These are phyloP conservation scores for Dothideomycetes sp. DNA, from an alignment of 2,329 filamentous ascomycete genomes.

Conservation along the genomic window DNA sequence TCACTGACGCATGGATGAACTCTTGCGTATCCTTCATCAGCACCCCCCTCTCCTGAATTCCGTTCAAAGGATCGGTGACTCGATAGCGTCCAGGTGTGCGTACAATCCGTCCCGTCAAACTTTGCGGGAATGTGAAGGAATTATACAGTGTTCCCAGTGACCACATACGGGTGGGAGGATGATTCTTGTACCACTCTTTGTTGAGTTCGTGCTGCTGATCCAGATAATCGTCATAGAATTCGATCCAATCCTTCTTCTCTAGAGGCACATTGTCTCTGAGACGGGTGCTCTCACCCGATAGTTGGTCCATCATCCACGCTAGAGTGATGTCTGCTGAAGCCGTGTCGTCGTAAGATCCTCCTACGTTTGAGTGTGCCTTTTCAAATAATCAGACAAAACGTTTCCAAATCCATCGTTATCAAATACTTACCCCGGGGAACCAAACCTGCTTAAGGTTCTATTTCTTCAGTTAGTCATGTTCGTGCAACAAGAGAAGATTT, in stretches of 20 bases:
- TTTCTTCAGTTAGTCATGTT: constrained; percentile 16
- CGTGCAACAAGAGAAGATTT: neutral
- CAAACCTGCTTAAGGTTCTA: constrained; percentile 42
- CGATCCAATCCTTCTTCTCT: constrained; percentile 24
- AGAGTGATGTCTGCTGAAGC: constrained; percentile 30
- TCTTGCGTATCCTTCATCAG: constrained; percentile 26
- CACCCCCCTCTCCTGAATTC: constrained; percentile 14
- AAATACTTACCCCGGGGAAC: constrained; percentile 50
- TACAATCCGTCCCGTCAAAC: constrained; percentile 21
- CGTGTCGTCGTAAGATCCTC: constrained; percentile 34
- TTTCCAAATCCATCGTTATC: too few species aligned
- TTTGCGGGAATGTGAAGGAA: constrained; percentile 26
- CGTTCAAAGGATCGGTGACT: constrained; percentile 22
- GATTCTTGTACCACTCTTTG: constrained; percentile 19
- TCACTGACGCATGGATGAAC: constrained; percentile 27
- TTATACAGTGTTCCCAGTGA: constrained; percentile 27
- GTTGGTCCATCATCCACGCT: constrained; percentile 35
- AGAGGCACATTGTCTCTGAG: neutral
- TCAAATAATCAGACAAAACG: too few species aligned
- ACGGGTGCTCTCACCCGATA: constrained; percentile 23
- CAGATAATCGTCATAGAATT: constrained; percentile 28
- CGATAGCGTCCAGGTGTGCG: constrained; percentile 26
- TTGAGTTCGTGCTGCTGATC: constrained; percentile 14
- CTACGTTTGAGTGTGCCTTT: constrained; percentile 44
- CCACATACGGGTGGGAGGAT: constrained; percentile 21